Evolutionary conservation across 345 rosid genomes (phyloP), one percentile per base, ranked within the genome.

Genomic region (Eucalyptus erythrocorys): DNA sequence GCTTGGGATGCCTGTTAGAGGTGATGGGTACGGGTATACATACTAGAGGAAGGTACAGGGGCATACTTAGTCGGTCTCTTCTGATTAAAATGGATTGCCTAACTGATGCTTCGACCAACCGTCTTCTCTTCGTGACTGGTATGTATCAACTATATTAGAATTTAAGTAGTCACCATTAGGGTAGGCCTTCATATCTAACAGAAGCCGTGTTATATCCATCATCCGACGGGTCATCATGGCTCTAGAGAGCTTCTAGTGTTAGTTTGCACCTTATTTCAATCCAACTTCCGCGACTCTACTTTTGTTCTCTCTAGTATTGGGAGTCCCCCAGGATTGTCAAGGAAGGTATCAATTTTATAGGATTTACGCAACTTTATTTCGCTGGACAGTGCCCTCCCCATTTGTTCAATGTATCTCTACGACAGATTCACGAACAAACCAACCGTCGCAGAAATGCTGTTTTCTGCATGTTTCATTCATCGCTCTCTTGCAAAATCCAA

Each of bases 1-100:
- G 88, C 94, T 95, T 0, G 99, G 99, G 57, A 94, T 97, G 99
- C 99, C 99, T 1, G 49, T 95, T 49, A 94, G 93, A 45, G 89
- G 86, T 16, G 68, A 87, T 6, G 87, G 87, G 40, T 37, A 24
- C 57, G 87, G 80, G 16, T 85, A 64, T 32, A 86, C 59, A 32
- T 71, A 76, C 55, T 53, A 85, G 61, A 68, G 55, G 32, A 51
- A 86, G 71, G 57, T 32, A 45, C 40, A 32, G 61, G 37, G 34
- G 80, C n/a, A 68, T 68, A 68, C 80, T 32, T 32, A 3, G 42
- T 32, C 24, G 13, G 43, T 61, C 68, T 61, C 15, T 59, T 59
- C 68, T 59, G 68, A 59, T 27, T 27, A 59, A 26, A 80, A 45
- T 32, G 22, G 17, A 12, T 47, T 11, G 51, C 19, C 86, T n/a